A percentile compares a stretch with the other conserved stretches of the same genome.
Evolutionary conservation across 768 basidiomycete species (phyloP).

Genomic region (Suillus subluteus): DNA sequence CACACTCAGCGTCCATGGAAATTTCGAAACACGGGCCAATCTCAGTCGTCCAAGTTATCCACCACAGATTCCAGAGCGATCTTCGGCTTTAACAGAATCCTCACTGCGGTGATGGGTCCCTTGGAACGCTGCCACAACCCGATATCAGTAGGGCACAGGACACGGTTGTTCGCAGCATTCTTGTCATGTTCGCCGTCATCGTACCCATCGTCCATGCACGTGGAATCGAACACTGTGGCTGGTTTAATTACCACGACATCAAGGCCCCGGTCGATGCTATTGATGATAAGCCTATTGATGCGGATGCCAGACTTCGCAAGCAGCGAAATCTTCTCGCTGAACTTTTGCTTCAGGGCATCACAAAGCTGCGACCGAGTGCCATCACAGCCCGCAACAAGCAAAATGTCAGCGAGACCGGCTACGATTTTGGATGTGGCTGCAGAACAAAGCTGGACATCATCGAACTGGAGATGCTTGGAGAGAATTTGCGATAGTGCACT

Average conservation of each 20-base stretch:
- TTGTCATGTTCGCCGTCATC: conserved; percentile 27
- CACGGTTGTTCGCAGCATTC: conserved; percentile 20
- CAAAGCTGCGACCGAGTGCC: conserved; percentile 33
- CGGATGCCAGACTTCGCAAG: conserved; percentile 50
- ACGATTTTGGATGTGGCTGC: conserved; percentile 29
- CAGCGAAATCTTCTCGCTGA: conserved; percentile 44
- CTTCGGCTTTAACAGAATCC: conserved; percentile 41
- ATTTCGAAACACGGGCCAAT: not conserved
- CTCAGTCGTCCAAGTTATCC: conserved; percentile 37
- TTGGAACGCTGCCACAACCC: conserved; percentile 37
- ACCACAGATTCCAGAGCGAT: conserved; percentile 42
- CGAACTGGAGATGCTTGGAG: conserved; percentile 25
- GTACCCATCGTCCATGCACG: conserved; percentile 36
- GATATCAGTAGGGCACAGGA: conserved; percentile 42
- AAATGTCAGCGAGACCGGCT: conserved; percentile 32
- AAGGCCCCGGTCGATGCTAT: conserved; percentile 35
- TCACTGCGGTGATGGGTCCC: conserved; percentile 27
- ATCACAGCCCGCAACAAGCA: conserved; percentile 31
- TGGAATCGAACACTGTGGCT: conserved; percentile 27
- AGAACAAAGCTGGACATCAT: conserved; percentile 27
- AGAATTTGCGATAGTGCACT: conserved; percentile 42
- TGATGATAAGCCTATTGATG: conserved; percentile 44
- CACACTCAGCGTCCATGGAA: not conserved
- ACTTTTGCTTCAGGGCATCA: conserved; percentile 44
- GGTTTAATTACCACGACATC: conserved; percentile 33